Evolutionary conservation across 2,329 filamentous ascomycete species (phyloP).

Genomic region (Rhexocercosporidium sp.): DNA sequence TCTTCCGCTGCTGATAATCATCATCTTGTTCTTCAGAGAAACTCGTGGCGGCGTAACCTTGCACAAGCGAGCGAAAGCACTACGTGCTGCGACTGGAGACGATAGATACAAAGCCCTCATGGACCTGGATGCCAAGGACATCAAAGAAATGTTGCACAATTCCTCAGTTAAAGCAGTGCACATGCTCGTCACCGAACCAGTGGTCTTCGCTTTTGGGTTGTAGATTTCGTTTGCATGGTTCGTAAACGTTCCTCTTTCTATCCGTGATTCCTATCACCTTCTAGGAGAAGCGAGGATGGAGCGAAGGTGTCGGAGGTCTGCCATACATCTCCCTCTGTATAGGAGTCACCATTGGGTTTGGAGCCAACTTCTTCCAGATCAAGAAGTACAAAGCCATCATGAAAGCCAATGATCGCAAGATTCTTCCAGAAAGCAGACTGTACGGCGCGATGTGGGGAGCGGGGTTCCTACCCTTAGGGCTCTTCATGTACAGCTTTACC

Average conservation of each 20-base stretch:
- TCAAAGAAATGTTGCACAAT: conserved; percentile 71
- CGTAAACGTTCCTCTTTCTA: conserved; percentile 82
- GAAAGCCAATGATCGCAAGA: conserved; percentile 22
- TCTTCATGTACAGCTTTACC: conserved; percentile 72
- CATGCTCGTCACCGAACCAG: conserved; percentile 72
- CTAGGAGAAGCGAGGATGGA: conserved; percentile 72
- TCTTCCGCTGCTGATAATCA: conserved; percentile 63
- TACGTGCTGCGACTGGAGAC: conserved; percentile 69
- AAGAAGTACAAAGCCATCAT: conserved; percentile 48
- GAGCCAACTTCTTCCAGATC: conserved; percentile 55
- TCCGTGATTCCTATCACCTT: conserved; percentile 76
- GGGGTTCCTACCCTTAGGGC: conserved; percentile 73
- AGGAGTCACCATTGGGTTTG: conserved; percentile 44
- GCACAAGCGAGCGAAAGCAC: conserved; percentile 69
- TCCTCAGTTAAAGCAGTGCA: conserved; percentile 78
- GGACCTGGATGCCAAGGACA: conserved; percentile 55
- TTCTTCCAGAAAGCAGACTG: conserved; percentile 72
- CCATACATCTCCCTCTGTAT: conserved; percentile 59
- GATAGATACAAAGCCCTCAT: conserved; percentile 56
- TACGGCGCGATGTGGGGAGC: conserved; percentile 82
- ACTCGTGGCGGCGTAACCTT: conserved; percentile 81
- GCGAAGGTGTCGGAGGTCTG: conserved; percentile 62
- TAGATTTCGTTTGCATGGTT: conserved; percentile 92
- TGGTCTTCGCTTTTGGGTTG: conserved; percentile 83
- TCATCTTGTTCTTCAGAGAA: conserved; percentile 78